Percentiles rank a stretch among this genome's conserved stretches.
These are phyloP conservation scores for Pleoardoris graminearum DNA, from an alignment of 2,329 filamentous ascomycete species.

Conservation along the genomic window DNA sequence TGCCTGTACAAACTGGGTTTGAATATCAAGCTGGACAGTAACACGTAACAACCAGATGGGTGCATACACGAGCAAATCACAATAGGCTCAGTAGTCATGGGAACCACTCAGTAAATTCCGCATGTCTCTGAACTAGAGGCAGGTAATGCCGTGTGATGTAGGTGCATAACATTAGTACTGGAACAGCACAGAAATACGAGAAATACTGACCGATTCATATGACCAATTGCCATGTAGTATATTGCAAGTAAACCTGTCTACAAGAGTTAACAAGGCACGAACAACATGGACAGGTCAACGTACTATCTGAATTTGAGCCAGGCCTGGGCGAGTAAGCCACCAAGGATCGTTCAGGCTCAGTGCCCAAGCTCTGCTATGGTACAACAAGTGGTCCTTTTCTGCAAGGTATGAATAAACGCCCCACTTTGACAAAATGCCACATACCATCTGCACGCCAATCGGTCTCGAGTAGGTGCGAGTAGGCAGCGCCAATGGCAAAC, in stretches of 20 bases:
- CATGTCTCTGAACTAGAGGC: too few species aligned
- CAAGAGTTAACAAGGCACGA: not conserved
- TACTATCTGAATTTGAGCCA: conserved; percentile 45
- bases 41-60: too few species aligned
- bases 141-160: too few species aligned
- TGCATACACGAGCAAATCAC: too few species aligned
- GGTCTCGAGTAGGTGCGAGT: conserved; percentile 35
- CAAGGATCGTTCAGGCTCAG: conserved; percentile 33
- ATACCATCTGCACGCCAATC: conserved; percentile 25
- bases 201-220: conserved; percentile 44
- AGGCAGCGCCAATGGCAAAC: conserved; percentile 47
- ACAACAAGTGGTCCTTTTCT: conserved; percentile 39
- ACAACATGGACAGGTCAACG: not conserved
- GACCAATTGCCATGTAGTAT: conserved; percentile 46
- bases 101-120: too few species aligned
- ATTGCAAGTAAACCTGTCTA: conserved; percentile 38
- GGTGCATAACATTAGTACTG: too few species aligned
- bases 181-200: too few species aligned
- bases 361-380: conserved; percentile 42
- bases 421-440: not conserved
- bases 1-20: too few species aligned
- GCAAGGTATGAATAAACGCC: not conserved
- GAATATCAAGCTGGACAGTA: too few species aligned
- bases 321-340: conserved; percentile 32
- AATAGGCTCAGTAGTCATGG: too few species aligned